Conservation (phyloP, 306 rosid species). For the Rosa multiflora region DNA sequence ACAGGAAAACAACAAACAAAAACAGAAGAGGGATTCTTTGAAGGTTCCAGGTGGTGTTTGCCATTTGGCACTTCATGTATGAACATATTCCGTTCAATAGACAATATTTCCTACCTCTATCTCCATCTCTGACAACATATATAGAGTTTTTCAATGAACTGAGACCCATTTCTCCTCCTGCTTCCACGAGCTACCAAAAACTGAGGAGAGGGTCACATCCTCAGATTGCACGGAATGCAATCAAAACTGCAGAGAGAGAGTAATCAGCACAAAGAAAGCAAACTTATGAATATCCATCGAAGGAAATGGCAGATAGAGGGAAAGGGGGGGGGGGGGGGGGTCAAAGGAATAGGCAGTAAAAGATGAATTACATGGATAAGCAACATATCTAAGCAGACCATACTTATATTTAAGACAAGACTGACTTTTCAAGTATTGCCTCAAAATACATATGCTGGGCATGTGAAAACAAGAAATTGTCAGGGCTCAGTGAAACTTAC, state of each 20-base stretch:
- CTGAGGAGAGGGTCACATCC: conserved; percentile 21
- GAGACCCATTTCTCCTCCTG: conserved; percentile 18
- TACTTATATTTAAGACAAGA: background rate
- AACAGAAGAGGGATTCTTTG: background rate
- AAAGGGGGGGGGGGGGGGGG: too few species aligned
- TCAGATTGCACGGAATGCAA: conserved; percentile 56
- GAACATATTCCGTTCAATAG: conserved; percentile 17
- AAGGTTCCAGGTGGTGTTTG: conserved; percentile 18
- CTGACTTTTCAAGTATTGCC: background rate
- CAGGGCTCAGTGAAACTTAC: conserved; percentile 45
- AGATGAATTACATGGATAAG: background rate
- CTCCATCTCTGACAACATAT: conserved; percentile 10
- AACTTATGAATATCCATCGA: background rate
- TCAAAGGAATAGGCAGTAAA: background rate
- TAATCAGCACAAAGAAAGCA: conserved; percentile 19
- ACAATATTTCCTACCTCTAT: conserved; percentile 19
- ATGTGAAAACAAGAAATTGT: background rate
- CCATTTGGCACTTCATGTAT: conserved; percentile 26
- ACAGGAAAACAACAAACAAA: background rate
- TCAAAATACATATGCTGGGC: background rate
- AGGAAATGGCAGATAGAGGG: background rate
- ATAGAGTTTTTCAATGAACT: conserved; percentile 22
- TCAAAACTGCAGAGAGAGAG: conserved; percentile 60
- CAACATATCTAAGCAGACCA: background rate
- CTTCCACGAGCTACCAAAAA: conserved; percentile 25